A percentile compares a stretch with the other conserved stretches of the same genome.
Evolutionary conservation across 495 filamentous ascomycete genomes (phyloP).

Genomic region (Penicillium canariense): DNA sequence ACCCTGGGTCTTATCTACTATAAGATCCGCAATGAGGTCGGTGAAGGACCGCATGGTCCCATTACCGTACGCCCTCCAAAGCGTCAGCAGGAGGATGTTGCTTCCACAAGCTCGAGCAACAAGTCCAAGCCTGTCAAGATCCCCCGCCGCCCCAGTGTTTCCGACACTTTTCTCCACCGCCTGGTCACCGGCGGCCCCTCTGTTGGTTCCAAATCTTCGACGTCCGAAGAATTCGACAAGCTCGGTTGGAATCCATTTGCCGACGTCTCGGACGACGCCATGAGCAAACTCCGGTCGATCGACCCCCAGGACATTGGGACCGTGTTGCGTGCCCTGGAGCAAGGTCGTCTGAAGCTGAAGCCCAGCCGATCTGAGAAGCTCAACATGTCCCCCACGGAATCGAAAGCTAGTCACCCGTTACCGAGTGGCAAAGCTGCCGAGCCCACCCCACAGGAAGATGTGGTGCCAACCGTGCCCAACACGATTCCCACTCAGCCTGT

Average conservation of each 20-base stretch:
- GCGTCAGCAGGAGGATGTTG: conserved; percentile 38
- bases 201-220: conserved; percentile 35
- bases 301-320: conserved; percentile 38
- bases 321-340: conserved; percentile 38
- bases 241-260: conserved; percentile 41
- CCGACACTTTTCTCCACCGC: conserved; percentile 33
- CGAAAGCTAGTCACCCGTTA: conserved; percentile 21
- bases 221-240: conserved; percentile 37
- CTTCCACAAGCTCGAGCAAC: conserved; percentile 27
- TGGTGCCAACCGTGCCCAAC: conserved; percentile 21
- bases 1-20: conserved; percentile 41
- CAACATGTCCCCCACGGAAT: conserved; percentile 35
- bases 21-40: conserved; percentile 44
- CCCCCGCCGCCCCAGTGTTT: conserved; percentile 33
- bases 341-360: conserved; percentile 35
- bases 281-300: conserved; percentile 40
- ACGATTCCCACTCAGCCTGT: conserved; percentile 37
- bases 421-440: conserved; percentile 16
- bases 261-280: conserved; percentile 39
- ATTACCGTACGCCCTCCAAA: conserved; percentile 32
- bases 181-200: conserved; percentile 35
- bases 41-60: conserved; percentile 30
- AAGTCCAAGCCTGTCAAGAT: conserved; percentile 42
- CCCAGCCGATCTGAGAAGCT: conserved; percentile 33
- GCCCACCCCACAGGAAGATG: conserved; percentile 24